phyloP scores from a whole-genome alignment of 768 basidiomycete species.

The Mycena maculata region DNA sequence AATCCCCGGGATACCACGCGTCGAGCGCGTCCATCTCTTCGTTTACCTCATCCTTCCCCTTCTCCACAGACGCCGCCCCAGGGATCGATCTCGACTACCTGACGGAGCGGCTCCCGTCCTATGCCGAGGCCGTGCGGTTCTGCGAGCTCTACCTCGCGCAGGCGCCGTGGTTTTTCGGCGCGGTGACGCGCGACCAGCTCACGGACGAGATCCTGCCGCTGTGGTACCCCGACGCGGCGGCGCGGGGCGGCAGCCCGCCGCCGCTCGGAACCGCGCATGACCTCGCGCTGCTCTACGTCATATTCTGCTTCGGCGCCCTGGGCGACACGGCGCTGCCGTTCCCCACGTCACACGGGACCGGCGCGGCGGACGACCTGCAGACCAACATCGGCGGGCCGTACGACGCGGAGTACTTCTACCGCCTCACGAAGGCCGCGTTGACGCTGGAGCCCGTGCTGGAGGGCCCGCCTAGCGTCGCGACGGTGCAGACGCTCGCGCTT shows the following conservation, averaged over 20 bases:
- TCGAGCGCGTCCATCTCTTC: constrained; percentile 23
- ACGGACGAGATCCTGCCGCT: constrained; percentile 73
- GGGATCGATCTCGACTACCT: constrained; percentile 58
- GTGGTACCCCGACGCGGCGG: constrained; percentile 67
- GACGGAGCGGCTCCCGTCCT: constrained; percentile 66
- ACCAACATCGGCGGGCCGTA: constrained; percentile 9
- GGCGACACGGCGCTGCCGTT: constrained; percentile 64
- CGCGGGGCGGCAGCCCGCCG: constrained; percentile 39
- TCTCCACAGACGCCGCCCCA: constrained; percentile 50
- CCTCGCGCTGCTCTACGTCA: constrained; percentile 69
- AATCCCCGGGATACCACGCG: constrained; percentile 6
- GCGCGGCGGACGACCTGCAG: constrained; percentile 6
- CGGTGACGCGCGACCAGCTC: constrained; percentile 71
- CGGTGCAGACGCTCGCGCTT: constrained; percentile 72
- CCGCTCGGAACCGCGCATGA: constrained; percentile 61
- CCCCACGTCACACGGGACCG: constrained; percentile 49
- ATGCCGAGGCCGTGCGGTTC: constrained; percentile 67
- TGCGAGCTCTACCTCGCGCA: constrained; percentile 80
- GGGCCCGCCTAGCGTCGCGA: constrained; percentile 76
- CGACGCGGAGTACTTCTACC: constrained; percentile 61
- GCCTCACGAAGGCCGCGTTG: constrained; percentile 72
- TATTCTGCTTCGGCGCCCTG: constrained; percentile 72
- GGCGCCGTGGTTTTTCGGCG: constrained; percentile 84
- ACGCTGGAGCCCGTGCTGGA: constrained; percentile 77
- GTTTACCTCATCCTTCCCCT: constrained; percentile 58